phyloP scores from a whole-genome alignment of 163 green algal genomes.

The Chlamydomonas reinhardtii region DNA sequence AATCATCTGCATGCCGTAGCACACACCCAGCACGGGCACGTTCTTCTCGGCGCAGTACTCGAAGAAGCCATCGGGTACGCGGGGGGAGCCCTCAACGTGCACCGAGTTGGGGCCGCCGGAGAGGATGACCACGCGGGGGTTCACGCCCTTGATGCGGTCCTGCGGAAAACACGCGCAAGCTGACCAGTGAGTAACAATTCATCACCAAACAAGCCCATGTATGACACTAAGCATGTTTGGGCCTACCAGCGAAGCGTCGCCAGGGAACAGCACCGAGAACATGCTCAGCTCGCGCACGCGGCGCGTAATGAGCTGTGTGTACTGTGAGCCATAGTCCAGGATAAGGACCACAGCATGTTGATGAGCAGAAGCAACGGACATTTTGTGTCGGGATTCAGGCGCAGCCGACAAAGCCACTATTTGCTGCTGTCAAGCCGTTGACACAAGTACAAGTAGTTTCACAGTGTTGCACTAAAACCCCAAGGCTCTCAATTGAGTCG shows the following conservation, averaged over 20 bases:
- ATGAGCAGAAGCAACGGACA: slow-evolving; percentile 13
- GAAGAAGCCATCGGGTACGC: slow-evolving; percentile 91
- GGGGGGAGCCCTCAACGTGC: slow-evolving; percentile 85
- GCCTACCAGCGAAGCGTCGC: slow-evolving; percentile 87
- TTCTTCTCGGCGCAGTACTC: slow-evolving; percentile 76
- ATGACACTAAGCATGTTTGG: too few relatives aligned
- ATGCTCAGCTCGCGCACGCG: slow-evolving; percentile 93
- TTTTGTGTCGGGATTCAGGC: neutral
- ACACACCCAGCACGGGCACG: slow-evolving; percentile 97
- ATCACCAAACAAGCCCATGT: too few relatives aligned
- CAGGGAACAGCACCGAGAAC: slow-evolving; percentile 94
- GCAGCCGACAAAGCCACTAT: too few relatives aligned
- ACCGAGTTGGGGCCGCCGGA: slow-evolving; percentile 97
- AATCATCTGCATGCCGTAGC: slow-evolving; percentile 98
- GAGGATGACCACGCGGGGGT: slow-evolving; percentile 93
- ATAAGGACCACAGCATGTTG: slow-evolving; percentile 77
- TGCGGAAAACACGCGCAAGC: slow-evolving; percentile 48
- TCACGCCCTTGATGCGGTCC: slow-evolving; percentile 83
- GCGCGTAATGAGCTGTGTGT: slow-evolving; percentile 97
- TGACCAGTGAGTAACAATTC: too few relatives aligned
- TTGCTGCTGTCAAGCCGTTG: too few relatives aligned
- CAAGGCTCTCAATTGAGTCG: too few relatives aligned
- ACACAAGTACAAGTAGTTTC: too few relatives aligned
- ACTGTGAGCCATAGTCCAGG: slow-evolving; percentile 98
- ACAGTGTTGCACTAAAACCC: too few relatives aligned